These are phyloP conservation scores for Aspergillus steynii DNA, from an alignment of 495 filamentous ascomycete species.

Conservation along the genomic window DNA sequence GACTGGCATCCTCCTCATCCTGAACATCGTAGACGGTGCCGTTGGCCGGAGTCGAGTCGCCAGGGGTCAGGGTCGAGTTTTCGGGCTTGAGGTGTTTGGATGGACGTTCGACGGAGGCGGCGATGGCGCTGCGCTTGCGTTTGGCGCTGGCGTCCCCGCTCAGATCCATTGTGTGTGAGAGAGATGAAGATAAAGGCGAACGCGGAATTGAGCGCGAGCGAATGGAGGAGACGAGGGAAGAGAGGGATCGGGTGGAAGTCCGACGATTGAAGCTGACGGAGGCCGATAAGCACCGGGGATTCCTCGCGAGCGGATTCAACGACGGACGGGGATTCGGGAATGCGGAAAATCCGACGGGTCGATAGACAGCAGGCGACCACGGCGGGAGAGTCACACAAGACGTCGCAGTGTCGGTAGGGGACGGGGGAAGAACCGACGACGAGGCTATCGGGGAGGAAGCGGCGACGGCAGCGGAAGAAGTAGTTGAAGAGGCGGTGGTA, in stretches of 20 bases:
- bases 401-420: background rate
- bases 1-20: constrained; percentile 45
- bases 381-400: background rate
- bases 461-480: constrained; percentile 9
- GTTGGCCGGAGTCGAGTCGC: constrained; percentile 49
- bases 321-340: constrained; percentile 5
- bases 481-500: constrained; percentile 1
- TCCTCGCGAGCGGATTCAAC: constrained; percentile 14
- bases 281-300: constrained; percentile 12
- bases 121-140: constrained; percentile 59
- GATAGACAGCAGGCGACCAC: background rate
- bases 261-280: constrained; percentile 8
- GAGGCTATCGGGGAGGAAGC: constrained; percentile 16
- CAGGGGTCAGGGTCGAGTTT: constrained; percentile 39
- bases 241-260: constrained; percentile 11
- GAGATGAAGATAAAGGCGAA: constrained; percentile 8
- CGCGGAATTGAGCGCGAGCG: constrained; percentile 6
- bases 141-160: constrained; percentile 55
- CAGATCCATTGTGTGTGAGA: constrained; percentile 45
- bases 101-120: constrained; percentile 52
- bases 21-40: constrained; percentile 50
- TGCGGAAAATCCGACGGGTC: background rate
- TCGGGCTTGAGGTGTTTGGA: constrained; percentile 57
- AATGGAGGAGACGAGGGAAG: constrained; percentile 13
- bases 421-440: constrained; percentile 6